These are phyloP conservation scores for Papiliotrema flavescens DNA, from an alignment of 1,284 basidiomycete genomes.

Conservation along the genomic window DNA sequence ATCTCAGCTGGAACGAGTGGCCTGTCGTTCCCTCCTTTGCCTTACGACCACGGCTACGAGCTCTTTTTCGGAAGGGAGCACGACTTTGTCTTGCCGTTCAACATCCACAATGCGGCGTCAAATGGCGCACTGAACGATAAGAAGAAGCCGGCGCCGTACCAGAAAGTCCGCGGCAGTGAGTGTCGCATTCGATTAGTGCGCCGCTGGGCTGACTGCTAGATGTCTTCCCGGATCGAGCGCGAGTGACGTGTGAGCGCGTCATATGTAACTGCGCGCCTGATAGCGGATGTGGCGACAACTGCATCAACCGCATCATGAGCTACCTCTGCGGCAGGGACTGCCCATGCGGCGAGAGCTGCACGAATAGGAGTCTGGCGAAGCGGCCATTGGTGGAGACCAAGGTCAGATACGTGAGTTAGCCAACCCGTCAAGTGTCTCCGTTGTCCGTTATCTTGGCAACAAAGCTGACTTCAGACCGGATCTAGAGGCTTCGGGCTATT, in stretches of 20 bases:
- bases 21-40: conserved; percentile 35
- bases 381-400: conserved; percentile 34
- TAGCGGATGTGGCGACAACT: conserved; percentile 47
- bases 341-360: conserved; percentile 45
- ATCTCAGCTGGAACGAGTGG: conserved; percentile 1
- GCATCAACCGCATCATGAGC: conserved; percentile 52
- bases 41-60: conserved; percentile 33
- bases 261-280: conserved; percentile 46
- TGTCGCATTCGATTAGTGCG: background rate
- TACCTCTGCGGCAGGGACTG: conserved; percentile 52
- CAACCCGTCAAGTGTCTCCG: background rate
- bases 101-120: conserved; percentile 44
- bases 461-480: conserved; percentile 40
- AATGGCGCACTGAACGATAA: conserved; percentile 44
- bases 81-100: conserved; percentile 46
- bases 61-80: conserved; percentile 37
- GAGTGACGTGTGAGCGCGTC: conserved; percentile 23
- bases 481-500: conserved; percentile 51
- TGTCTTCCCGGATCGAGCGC: conserved; percentile 34
- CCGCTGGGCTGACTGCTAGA: conserved; percentile 25
- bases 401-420: conserved; percentile 38
- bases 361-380: conserved; percentile 39
- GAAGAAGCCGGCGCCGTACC: conserved; percentile 42
- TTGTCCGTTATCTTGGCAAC: too few relatives aligned
- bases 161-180: conserved; percentile 33